phyloP scores from a whole-genome alignment of 2,329 filamentous ascomycete species.

The Penicillium sp. region DNA sequence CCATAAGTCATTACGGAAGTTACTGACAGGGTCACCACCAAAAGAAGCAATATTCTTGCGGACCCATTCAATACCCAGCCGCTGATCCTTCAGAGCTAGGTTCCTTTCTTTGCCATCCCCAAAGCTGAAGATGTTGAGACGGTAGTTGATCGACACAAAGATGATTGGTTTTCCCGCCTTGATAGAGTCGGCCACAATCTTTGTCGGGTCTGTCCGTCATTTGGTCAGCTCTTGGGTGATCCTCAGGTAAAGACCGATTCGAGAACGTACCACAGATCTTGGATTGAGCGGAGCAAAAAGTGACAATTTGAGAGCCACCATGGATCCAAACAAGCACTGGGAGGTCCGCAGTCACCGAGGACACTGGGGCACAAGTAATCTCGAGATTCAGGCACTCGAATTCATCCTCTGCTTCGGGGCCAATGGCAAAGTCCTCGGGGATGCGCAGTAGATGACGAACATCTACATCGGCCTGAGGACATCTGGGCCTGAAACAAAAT shows the following conservation, averaged over 20 bases:
- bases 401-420: slow-evolving; percentile 43
- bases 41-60: slow-evolving; percentile 43
- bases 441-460: slow-evolving; percentile 49
- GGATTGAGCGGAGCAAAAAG: slow-evolving; percentile 47
- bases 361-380: slow-evolving; percentile 34
- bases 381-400: slow-evolving; percentile 50
- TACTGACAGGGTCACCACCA: slow-evolving; percentile 42
- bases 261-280: slow-evolving; percentile 43
- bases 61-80: slow-evolving; percentile 43
- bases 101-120: slow-evolving; percentile 46
- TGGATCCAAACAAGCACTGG: slow-evolving; percentile 53
- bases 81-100: slow-evolving; percentile 42
- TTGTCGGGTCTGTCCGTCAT: slow-evolving; percentile 33
- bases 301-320: slow-evolving; percentile 50
- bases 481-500: slow-evolving; percentile 39
- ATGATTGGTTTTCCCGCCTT: slow-evolving; percentile 40
- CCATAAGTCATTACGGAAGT: not conserved
- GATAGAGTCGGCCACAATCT: slow-evolving; percentile 42
- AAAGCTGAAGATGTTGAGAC: slow-evolving; percentile 51
- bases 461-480: slow-evolving; percentile 47
- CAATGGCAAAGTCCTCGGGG: slow-evolving; percentile 36
- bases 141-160: slow-evolving; percentile 48
- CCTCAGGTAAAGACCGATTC: not conserved
- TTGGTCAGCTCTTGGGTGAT: not conserved
- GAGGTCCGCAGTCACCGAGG: slow-evolving; percentile 9